A percentile compares a stretch with the other conserved stretches of the same genome.
These are phyloP conservation scores for Solanum tarijense DNA, from an alignment of 257 asterid genomes.

Conservation along the genomic window DNA sequence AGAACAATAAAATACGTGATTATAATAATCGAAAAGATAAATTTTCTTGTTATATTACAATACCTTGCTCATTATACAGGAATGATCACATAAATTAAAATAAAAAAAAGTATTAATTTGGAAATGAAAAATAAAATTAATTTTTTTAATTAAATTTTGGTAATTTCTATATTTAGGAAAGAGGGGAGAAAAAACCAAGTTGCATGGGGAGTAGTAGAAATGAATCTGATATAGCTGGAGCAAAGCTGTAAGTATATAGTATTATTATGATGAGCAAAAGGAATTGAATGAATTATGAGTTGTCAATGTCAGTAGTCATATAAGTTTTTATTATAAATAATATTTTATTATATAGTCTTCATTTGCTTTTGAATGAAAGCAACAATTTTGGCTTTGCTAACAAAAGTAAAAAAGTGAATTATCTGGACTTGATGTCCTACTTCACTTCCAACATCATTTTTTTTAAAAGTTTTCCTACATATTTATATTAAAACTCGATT, in stretches of 20 bases:
- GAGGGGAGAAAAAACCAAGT: background rate
- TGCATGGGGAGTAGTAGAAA: background rate
- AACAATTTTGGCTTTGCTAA: background rate
- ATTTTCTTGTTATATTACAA: too few species aligned
- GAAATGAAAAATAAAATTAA: background rate
- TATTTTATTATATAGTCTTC: background rate
- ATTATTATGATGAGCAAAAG: background rate
- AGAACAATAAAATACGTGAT: too few species aligned
- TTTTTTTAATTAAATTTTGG: background rate
- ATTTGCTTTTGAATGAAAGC: background rate
- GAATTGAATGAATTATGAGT: constrained; percentile 6
- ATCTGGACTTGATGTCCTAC: background rate
- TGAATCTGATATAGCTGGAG: constrained; percentile 2
- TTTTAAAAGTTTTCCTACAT: too few species aligned
- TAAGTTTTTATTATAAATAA: background rate
- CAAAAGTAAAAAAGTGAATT: background rate
- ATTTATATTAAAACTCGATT: too few species aligned
- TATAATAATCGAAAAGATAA: too few species aligned
- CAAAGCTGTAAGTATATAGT: background rate
- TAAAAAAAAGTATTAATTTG: too few species aligned
- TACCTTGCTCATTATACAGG: background rate
- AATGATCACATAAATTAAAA: too few species aligned
- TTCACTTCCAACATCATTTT: background rate
- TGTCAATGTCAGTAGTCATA: background rate
- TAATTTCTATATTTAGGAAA: background rate